Conservation (phyloP, 2,329 filamentous ascomycete species). For the Hypomyces rosellus region DNA sequence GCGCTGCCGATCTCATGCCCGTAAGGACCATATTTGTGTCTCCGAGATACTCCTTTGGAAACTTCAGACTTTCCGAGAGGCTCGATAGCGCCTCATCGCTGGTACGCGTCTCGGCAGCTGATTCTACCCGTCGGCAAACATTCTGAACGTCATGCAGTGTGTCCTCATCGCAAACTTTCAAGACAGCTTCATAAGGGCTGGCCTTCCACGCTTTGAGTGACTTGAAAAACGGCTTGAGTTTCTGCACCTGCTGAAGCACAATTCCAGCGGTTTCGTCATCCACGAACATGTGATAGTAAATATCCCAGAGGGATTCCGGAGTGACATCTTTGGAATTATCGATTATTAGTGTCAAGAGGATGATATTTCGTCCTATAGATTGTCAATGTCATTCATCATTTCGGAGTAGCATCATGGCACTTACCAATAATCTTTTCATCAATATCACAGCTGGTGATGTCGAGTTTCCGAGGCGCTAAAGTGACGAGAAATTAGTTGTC, state of each 20-base stretch:
- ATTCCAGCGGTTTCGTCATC: conserved; percentile 28
- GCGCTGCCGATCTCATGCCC: conserved; percentile 33
- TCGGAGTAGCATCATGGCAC: conserved; percentile 5
- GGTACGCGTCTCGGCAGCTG: conserved; percentile 14
- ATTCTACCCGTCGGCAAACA: conserved; percentile 30
- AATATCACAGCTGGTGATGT: conserved; percentile 52
- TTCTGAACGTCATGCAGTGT: conserved; percentile 36
- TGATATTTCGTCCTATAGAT: conserved; percentile 45
- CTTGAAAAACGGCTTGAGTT: conserved; percentile 33
- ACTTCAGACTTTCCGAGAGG: conserved; percentile 15
- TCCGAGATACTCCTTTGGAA: conserved; percentile 15
- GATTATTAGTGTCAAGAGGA: conserved; percentile 45
- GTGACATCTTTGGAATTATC: conserved; percentile 28
- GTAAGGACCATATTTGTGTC: conserved; percentile 20
- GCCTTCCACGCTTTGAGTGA: conserved; percentile 39
- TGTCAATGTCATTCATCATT: background rate
- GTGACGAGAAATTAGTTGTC: background rate
- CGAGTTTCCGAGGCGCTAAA: conserved; percentile 36
- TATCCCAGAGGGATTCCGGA: conserved; percentile 39
- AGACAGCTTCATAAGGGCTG: conserved; percentile 34
- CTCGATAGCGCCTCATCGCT: conserved; percentile 7
- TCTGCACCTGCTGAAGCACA: conserved; percentile 36
- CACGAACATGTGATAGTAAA: conserved; percentile 50
- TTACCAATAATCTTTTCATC: conserved; percentile 44
- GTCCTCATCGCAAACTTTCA: conserved; percentile 43